Evolutionary conservation across 352 stramenopile genomes (phyloP).

Genomic region (Elongisporangium senticosum): DNA sequence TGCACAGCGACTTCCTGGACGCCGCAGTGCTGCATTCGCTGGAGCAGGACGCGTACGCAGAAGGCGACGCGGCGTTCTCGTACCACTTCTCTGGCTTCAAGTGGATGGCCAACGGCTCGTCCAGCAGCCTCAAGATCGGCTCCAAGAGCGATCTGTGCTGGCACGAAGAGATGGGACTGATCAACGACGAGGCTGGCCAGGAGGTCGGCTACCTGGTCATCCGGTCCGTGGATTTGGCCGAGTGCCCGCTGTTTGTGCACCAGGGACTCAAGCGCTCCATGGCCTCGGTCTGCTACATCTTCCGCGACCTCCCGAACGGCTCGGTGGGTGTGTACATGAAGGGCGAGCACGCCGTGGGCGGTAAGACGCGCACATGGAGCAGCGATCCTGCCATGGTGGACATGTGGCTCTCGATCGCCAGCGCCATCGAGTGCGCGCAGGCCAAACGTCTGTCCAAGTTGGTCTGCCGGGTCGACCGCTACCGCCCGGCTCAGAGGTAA

Average conservation of each 20-base stretch:
- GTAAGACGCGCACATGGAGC: slow-evolving; percentile 55
- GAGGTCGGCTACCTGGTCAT: slow-evolving; percentile 61
- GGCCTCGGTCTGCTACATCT: slow-evolving; percentile 60
- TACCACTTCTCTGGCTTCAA: slow-evolving; percentile 58
- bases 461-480: slow-evolving; percentile 11
- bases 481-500: background rate
- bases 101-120: slow-evolving; percentile 34
- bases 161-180: slow-evolving; percentile 54
- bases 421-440: slow-evolving; percentile 47
- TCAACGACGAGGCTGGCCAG: slow-evolving; percentile 34
- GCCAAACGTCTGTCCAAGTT: slow-evolving; percentile 53
- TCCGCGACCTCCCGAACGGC: slow-evolving; percentile 41
- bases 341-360: slow-evolving; percentile 41
- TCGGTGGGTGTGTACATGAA: slow-evolving; percentile 60
- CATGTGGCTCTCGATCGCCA: slow-evolving; percentile 54
- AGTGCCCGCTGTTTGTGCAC: slow-evolving; percentile 54
- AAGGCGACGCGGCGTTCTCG: slow-evolving; percentile 45
- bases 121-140: slow-evolving; percentile 39
- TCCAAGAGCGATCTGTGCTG: slow-evolving; percentile 67
- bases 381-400: slow-evolving; percentile 46
- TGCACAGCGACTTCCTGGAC: slow-evolving; percentile 55
- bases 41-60: slow-evolving; percentile 40
- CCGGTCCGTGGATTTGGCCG: slow-evolving; percentile 41
- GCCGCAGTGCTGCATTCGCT: slow-evolving; percentile 50
- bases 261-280: slow-evolving; percentile 46